These are phyloP conservation scores for Quercus lobata DNA, from an alignment of 331 rosid genomes.

Conservation along the genomic window DNA sequence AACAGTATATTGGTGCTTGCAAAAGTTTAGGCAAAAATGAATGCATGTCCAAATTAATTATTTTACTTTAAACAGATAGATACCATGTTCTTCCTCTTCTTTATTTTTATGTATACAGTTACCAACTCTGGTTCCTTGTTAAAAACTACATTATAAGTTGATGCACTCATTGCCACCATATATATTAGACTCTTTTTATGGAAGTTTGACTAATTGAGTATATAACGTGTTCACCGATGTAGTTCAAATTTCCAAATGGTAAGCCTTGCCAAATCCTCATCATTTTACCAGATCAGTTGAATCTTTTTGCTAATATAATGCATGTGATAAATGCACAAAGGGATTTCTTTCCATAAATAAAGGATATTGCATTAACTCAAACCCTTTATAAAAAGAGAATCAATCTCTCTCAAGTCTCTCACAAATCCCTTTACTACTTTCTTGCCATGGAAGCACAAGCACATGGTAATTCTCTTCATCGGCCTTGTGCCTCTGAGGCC, in stretches of 20 bases:
- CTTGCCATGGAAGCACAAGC: conserved; percentile 8
- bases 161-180: not conserved
- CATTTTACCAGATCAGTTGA: conserved; percentile 1
- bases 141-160: not conserved
- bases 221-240: not conserved
- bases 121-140: not conserved
- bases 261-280: not conserved
- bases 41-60: not conserved
- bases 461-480: not conserved
- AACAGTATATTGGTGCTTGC: not conserved
- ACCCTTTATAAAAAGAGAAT: conserved; percentile 30
- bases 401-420: not conserved
- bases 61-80: not conserved
- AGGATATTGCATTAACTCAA: conserved; percentile 24
- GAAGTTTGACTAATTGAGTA: conserved; percentile 21
- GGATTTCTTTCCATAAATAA: conserved; percentile 30
- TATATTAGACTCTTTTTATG: not conserved
- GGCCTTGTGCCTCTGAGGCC: conserved; percentile 26
- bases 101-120: not conserved
- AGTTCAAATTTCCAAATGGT: not conserved
- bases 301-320: conserved; percentile 3
- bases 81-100: not conserved
- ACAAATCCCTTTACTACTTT: not conserved
- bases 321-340: conserved; percentile 7
- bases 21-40: not conserved